Evolutionary conservation across 805 yeast genomes (phyloP), one percentile per base, ranked within the genome.

Genomic region (Kodamaea restingae): DNA sequence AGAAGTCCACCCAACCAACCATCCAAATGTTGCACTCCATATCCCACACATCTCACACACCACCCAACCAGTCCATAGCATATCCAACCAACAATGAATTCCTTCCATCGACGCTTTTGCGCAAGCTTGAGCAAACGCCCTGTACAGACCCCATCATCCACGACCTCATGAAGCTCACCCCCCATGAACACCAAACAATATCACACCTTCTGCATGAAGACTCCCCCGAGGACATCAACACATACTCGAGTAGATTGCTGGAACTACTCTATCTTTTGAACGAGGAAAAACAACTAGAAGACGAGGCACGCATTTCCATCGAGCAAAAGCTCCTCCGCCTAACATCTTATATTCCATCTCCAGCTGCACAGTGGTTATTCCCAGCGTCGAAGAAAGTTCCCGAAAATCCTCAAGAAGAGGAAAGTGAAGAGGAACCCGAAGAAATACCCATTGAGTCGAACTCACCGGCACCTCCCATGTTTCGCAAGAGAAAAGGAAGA

Each of bases 131-230:
- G 27, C 17, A 31, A 8, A 22, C 29, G 10, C 35, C 33, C 2
- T 20, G 32, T 15, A 21, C 34, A 15, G 71, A 65, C 43, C 69
- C 66, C n/a, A 61, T 63, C 8, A 39, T 56, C 24, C 40, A 47
- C 15, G 67, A 61, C 35, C 50, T 67, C 32, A 47, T 55, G 52
- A 65, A 61, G 36, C 45, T 65, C 18, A 50, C 48, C 24, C 60
- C 63, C 8, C 66, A 56, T 34, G 45, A 45, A 15, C 41, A 47
- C 11, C 40, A 40, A 1, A 24, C 44, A 3, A 42, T 46, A 14
- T 29, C 25, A 32, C 5, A 35, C 39, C 12, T 29, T 38, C 21
- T 26, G 32, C 32, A 18, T 17, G 42, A 24, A 9, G 42, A 39
- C 2, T 20, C 38, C 11, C 45, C 38, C 12, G 53, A 49, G n/a